Percentiles rank a stretch among this genome's conserved stretches.
These are phyloP conservation scores for Aspergillus neotritici DNA, from an alignment of 2,329 filamentous ascomycete genomes.

Conservation along the genomic window DNA sequence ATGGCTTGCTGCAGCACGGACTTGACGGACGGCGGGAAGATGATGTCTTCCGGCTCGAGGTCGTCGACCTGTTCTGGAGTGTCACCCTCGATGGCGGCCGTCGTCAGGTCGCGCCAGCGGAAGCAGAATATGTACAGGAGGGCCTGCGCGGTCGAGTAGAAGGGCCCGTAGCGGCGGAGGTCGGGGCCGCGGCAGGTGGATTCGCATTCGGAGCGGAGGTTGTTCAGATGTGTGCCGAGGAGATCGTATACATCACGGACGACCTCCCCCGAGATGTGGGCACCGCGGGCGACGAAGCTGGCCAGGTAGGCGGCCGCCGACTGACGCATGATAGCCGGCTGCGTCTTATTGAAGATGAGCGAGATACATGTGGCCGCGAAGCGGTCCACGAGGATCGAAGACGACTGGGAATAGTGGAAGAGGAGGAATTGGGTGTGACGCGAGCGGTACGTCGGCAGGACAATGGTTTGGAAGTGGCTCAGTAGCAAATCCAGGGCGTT, in stretches of 20 bases:
- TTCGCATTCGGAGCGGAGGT: conserved; percentile 68
- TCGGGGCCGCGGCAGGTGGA: conserved; percentile 75
- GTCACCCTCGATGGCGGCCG: conserved; percentile 51
- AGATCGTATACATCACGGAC: conserved; percentile 79
- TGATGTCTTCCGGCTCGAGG: conserved; percentile 61
- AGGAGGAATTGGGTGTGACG: conserved; percentile 92
- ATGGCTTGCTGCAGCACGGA: conserved; percentile 71
- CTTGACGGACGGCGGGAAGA: conserved; percentile 70
- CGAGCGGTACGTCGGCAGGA: conserved; percentile 85
- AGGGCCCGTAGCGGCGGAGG: conserved; percentile 72
- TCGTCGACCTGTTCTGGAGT: conserved; percentile 51
- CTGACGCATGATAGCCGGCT: conserved; percentile 69
- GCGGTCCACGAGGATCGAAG: conserved; percentile 69
- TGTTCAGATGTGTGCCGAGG: conserved; percentile 70
- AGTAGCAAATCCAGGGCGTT: conserved; percentile 73
- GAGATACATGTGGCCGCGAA: conserved; percentile 75
- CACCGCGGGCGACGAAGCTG: conserved; percentile 87
- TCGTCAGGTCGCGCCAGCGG: conserved; percentile 83
- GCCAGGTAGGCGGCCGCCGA: conserved; percentile 87
- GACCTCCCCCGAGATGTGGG: conserved; percentile 67
- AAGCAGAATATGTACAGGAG: conserved; percentile 96
- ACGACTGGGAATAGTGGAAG: conserved; percentile 88
- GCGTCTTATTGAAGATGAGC: conserved; percentile 63
- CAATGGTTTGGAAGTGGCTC: conserved; percentile 77
- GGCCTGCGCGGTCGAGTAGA: conserved; percentile 84